phyloP scores from a whole-genome alignment of 1,139 yeast species.

The Taphrina sp. region DNA sequence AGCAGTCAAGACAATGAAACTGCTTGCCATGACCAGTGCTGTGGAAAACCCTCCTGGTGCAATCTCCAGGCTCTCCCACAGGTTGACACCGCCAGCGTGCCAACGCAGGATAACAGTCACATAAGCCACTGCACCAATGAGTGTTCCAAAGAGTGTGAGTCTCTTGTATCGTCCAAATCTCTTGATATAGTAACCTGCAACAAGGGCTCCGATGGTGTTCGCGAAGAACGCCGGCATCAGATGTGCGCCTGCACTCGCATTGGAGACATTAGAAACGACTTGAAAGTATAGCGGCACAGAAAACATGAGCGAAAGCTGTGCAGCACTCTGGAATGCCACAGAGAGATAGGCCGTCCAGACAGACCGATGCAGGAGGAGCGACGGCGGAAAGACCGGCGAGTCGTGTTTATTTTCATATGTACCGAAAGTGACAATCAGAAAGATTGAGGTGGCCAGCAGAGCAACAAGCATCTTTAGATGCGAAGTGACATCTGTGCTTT shows the following conservation, averaged over 20 bases:
- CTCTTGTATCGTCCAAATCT: slow-evolving; percentile 28
- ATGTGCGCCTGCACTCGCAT: slow-evolving; percentile 16
- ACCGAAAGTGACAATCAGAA: neutral
- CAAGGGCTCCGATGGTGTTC: slow-evolving; percentile 12
- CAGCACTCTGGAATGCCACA: slow-evolving; percentile 11
- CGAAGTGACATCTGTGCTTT: neutral
- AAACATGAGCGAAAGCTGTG: slow-evolving; percentile 21
- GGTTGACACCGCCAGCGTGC: slow-evolving; percentile 14
- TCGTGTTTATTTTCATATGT: neutral
- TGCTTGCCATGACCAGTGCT: slow-evolving; percentile 11
- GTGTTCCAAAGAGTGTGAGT: slow-evolving; percentile 1
- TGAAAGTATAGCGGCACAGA: slow-evolving; percentile 28
- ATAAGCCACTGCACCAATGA: slow-evolving; percentile 2
- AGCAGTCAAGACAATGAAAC: slow-evolving; percentile 20
- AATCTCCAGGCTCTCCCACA: slow-evolving; percentile 18
- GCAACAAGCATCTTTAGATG: neutral
- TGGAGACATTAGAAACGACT: slow-evolving; percentile 8
- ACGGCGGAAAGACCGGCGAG: slow-evolving; percentile 20
- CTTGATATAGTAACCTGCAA: slow-evolving; percentile 13
- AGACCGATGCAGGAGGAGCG: slow-evolving; percentile 3
- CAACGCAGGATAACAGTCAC: slow-evolving; percentile 4
- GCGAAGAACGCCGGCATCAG: slow-evolving; percentile 23
- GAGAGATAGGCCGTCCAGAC: slow-evolving; percentile 6
- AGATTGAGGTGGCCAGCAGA: neutral
- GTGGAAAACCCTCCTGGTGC: slow-evolving; percentile 27